Conservation (phyloP, 768 basidiomycete species). For the Mrakia blollopis region DNA sequence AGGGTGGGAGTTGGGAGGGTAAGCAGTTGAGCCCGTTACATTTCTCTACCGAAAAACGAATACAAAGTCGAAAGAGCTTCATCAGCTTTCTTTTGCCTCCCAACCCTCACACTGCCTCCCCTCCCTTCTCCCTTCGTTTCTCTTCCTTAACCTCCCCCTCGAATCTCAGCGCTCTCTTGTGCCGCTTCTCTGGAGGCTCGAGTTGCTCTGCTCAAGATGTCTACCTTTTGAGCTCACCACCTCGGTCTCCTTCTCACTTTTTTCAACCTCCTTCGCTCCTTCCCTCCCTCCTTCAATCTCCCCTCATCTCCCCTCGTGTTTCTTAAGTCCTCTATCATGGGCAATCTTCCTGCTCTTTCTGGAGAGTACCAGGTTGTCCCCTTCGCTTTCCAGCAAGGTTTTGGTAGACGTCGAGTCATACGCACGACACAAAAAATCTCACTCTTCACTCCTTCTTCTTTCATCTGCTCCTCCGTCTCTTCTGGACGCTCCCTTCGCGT, state of each 20-base stretch:
- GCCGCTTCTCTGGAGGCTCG: not conserved
- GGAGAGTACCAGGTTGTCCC: slow-evolving; percentile 4
- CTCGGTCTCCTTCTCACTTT: not conserved
- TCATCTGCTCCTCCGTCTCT: not conserved
- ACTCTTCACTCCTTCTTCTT: not conserved
- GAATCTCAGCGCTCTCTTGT: not conserved
- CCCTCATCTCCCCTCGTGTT: not conserved
- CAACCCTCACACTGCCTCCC: too few relatives aligned
- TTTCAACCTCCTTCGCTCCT: not conserved
- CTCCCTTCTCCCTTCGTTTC: too few relatives aligned
- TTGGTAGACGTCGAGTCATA: slow-evolving; percentile 27
- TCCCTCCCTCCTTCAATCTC: not conserved
- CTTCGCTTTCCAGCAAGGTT: slow-evolving; percentile 21
- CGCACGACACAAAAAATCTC: slow-evolving; percentile 6
- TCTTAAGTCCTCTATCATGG: slow-evolving; percentile 28
- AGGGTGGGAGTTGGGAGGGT: not conserved
- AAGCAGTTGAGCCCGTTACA: not conserved
- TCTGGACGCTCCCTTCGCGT: not conserved
- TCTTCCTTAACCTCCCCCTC: too few relatives aligned
- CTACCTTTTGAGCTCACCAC: not conserved
- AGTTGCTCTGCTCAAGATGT: not conserved
- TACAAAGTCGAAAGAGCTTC: not conserved
- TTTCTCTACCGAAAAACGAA: not conserved
- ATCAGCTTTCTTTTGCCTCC: too few relatives aligned
- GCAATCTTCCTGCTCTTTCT: not conserved